These are phyloP conservation scores for Didymella pomorum DNA, from an alignment of 2,329 filamentous ascomycete species.

Conservation along the genomic window DNA sequence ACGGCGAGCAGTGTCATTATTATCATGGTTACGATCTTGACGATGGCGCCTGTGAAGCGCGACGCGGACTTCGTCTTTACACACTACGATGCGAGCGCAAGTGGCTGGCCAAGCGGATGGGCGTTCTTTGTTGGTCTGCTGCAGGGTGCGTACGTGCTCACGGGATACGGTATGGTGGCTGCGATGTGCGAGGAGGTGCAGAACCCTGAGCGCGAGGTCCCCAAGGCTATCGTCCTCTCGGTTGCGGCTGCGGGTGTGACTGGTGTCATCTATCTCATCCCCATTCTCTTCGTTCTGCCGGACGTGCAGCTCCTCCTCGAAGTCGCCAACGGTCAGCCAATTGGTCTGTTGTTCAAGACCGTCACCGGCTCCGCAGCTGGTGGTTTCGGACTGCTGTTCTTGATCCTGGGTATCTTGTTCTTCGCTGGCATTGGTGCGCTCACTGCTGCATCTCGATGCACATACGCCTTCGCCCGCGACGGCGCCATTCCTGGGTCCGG, in stretches of 20 bases:
- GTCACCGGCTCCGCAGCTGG: slow-evolving; percentile 76
- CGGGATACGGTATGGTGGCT: slow-evolving; percentile 75
- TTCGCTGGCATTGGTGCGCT: slow-evolving; percentile 79
- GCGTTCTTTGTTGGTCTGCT: slow-evolving; percentile 76
- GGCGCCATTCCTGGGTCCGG: slow-evolving; percentile 75
- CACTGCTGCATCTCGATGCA: slow-evolving; percentile 77
- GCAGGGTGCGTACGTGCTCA: slow-evolving; percentile 69
- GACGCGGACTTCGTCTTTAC: slow-evolving; percentile 71
- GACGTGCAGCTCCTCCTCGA: slow-evolving; percentile 69
- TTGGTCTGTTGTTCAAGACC: slow-evolving; percentile 77
- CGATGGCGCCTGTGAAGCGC: slow-evolving; percentile 66
- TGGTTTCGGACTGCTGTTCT: slow-evolving; percentile 77
- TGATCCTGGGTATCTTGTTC: slow-evolving; percentile 78
- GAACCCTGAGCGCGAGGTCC: slow-evolving; percentile 72
- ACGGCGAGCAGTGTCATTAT: slow-evolving; percentile 71
- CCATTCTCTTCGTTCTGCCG: slow-evolving; percentile 78
- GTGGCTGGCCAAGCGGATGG: slow-evolving; percentile 74
- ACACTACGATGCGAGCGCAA: slow-evolving; percentile 71
- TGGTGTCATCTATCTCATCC: slow-evolving; percentile 72
- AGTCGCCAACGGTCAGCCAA: slow-evolving; percentile 76
- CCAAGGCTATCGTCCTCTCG: slow-evolving; percentile 74
- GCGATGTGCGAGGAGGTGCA: slow-evolving; percentile 78
- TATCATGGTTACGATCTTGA: slow-evolving; percentile 70
- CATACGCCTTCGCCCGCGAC: slow-evolving; percentile 78
- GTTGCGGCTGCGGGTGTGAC: slow-evolving; percentile 73